These are phyloP conservation scores for Erysimum cheiri DNA, from an alignment of 441 rosid genomes.

Conservation along the genomic window DNA sequence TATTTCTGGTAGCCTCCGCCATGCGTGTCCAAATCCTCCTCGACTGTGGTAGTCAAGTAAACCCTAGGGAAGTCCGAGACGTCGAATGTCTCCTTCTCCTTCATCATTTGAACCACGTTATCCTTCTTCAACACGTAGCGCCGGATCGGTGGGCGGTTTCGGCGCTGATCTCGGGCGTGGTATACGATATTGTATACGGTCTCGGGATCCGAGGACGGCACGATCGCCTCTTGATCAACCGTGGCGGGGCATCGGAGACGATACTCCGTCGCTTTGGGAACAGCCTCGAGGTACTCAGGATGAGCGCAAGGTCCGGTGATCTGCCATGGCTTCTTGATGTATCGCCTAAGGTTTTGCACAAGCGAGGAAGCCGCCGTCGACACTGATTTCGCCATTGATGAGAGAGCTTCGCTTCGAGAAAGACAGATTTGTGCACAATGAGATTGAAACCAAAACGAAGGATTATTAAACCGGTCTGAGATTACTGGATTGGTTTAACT, in stretches of 20 bases:
- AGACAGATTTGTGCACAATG: slow-evolving; percentile 15
- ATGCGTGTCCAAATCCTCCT: slow-evolving; percentile 65
- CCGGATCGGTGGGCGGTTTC: slow-evolving; percentile 81
- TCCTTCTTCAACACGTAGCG: slow-evolving; percentile 70
- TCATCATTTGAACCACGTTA: slow-evolving; percentile 75
- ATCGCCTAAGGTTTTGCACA: slow-evolving; percentile 65
- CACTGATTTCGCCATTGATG: slow-evolving; percentile 63
- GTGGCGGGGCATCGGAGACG: slow-evolving; percentile 83
- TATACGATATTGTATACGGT: slow-evolving; percentile 88
- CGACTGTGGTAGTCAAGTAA: slow-evolving; percentile 67
- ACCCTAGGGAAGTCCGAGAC: slow-evolving; percentile 73
- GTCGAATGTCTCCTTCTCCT: slow-evolving; percentile 70
- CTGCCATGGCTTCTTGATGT: slow-evolving; percentile 92
- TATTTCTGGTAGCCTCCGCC: slow-evolving; percentile 88
- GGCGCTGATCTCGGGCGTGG: slow-evolving; percentile 78
- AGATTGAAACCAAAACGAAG: slow-evolving; percentile 10
- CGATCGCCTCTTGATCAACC: slow-evolving; percentile 52
- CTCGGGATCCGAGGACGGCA: slow-evolving; percentile 82
- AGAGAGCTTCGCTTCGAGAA: slow-evolving; percentile 24
- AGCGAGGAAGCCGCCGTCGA: slow-evolving; percentile 56
- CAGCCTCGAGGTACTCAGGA: slow-evolving; percentile 70
- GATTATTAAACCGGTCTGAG: slow-evolving; percentile 37
- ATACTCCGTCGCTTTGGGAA: slow-evolving; percentile 70
- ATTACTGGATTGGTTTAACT: background rate
- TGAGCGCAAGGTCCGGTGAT: slow-evolving; percentile 85